Evolutionary conservation across 208 protist species (phyloP), one percentile per base, ranked within the genome.

Genomic region (Acanthamoeba pearcei): DNA sequence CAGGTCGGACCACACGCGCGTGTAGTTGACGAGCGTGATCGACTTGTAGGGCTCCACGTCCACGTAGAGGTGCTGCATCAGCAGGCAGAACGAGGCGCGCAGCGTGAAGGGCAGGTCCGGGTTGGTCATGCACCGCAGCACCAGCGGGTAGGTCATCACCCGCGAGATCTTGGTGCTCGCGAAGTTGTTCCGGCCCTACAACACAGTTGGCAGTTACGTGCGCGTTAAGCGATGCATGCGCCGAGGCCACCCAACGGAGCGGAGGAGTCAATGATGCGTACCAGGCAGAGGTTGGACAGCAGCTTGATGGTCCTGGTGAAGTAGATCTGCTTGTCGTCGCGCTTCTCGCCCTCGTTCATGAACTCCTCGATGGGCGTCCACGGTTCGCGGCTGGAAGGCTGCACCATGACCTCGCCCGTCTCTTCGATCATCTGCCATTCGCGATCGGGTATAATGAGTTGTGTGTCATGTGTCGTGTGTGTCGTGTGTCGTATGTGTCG

Each of bases 41-140:
- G 90, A 1, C 29, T 94, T 78, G 29, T 78, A 68, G 55, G 90
- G 42, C 22, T 78, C 49, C 38, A 55, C 70, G 38, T 94, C 90
- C 8, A 94, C 70, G 70, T 94, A 94, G 27, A 94, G 90, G 90
- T 94, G n/a, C 46, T 83, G 62, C 38, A 94, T 78, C 42, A 94
- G 68, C 22, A 53, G 38, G 32, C 68, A 78, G 53, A 83, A 94
- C 49, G 90, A 51, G 27, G 90, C 90, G 12, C 90, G 35, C 32
- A 94, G 46, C 17, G 90, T 57, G 68, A 78, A 51, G 22, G 90
- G 90, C 51, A 94, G 35, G 53, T 83, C 70, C 15, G 62, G 32
- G 70, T 94, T 83, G 29, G 49, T 78, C 46, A 94, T 78, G 68
- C 62, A 83, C 6, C 62, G 38, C 90, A 94, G n/a, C 49, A 94